Conservation (phyloP, 2,329 filamentous ascomycete species). For the Thielaviopsis euricoi region DNA sequence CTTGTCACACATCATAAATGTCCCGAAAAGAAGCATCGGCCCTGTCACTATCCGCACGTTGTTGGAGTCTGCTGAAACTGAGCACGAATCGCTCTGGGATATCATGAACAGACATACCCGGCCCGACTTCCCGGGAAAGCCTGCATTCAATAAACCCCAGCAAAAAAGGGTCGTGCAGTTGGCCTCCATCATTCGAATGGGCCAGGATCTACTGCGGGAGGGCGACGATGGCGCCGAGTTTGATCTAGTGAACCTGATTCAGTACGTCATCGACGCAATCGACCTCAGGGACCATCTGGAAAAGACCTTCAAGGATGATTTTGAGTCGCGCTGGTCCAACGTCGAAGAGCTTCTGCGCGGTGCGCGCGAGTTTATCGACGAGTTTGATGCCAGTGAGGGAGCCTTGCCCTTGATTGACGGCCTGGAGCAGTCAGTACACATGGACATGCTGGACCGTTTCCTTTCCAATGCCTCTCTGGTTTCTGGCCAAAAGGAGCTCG, state of each 20-base stretch:
- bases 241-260: constrained; percentile 31
- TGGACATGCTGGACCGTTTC: constrained; percentile 53
- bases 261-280: constrained; percentile 44
- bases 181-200: constrained; percentile 24
- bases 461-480: constrained; percentile 83
- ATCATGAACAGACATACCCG: constrained; percentile 43
- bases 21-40: constrained; percentile 66
- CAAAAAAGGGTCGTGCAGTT: constrained; percentile 25
- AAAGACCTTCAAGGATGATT: constrained; percentile 53
- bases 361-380: constrained; percentile 51
- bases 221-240: constrained; percentile 17
- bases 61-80: constrained; percentile 57
- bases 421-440: constrained; percentile 48
- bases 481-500: constrained; percentile 54
- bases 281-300: constrained; percentile 60
- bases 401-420: constrained; percentile 52
- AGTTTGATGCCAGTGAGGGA: constrained; percentile 32
- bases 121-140: constrained; percentile 29
- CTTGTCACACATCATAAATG: constrained; percentile 67
- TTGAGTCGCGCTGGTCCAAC: constrained; percentile 71
- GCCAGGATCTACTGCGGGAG: constrained; percentile 18
- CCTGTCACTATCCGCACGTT: constrained; percentile 60
- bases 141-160: constrained; percentile 33
- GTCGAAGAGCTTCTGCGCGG: constrained; percentile 75
- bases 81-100: constrained; percentile 56